phyloP scores from a whole-genome alignment of 306 rosid species.

The Alnus glutinosa region DNA sequence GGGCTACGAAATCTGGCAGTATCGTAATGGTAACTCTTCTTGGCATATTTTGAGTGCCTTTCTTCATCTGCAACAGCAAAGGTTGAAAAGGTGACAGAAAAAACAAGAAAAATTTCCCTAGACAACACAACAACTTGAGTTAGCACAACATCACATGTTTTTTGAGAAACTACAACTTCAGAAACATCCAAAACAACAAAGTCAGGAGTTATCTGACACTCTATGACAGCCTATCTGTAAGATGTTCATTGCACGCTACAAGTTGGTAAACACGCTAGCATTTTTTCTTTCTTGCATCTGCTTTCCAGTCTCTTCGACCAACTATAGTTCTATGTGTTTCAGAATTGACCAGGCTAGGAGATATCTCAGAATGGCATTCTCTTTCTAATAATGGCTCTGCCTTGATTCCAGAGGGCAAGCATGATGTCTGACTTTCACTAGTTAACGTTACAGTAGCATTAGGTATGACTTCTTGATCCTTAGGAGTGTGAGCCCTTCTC shows the following conservation, averaged over 20 bases:
- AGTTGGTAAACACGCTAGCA: constrained; percentile 30
- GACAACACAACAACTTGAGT: background rate
- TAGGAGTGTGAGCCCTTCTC: constrained; percentile 48
- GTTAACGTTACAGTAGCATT: constrained; percentile 33
- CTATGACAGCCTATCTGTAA: constrained; percentile 30
- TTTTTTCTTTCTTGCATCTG: constrained; percentile 83
- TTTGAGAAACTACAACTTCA: background rate
- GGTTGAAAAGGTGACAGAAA: constrained; percentile 21
- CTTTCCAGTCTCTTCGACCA: constrained; percentile 86
- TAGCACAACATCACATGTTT: background rate
- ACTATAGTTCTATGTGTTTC: constrained; percentile 42
- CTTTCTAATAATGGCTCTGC: constrained; percentile 33
- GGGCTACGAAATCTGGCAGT: background rate
- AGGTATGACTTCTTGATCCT: constrained; percentile 37
- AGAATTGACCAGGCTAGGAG: constrained; percentile 26
- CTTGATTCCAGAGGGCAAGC: constrained; percentile 33
- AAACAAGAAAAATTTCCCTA: constrained; percentile 6
- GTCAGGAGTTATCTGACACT: constrained; percentile 22
- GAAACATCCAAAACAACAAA: background rate
- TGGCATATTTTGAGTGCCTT: constrained; percentile 22
- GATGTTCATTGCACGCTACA: constrained; percentile 28
- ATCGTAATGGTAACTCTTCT: constrained; percentile 8
- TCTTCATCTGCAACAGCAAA: constrained; percentile 24
- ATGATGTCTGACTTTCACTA: constrained; percentile 34
- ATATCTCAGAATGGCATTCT: constrained; percentile 32